Conservation (phyloP, 768 basidiomycete genomes). For the Coprinopsis marcescibilis region DNA sequence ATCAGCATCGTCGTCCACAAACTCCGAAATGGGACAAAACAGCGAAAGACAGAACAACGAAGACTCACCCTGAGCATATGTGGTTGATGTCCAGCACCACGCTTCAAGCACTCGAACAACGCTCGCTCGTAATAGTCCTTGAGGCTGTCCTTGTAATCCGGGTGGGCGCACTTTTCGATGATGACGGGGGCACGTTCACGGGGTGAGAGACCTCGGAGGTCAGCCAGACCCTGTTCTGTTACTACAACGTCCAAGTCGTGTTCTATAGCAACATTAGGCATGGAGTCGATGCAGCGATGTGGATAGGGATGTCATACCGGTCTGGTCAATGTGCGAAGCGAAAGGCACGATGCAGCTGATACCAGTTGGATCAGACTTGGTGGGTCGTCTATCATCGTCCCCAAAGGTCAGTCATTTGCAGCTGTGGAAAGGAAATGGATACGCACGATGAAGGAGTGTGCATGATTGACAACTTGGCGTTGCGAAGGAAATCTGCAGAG, state of each 20-base stretch:
- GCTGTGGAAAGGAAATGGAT: not conserved
- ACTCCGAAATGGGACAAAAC: not conserved
- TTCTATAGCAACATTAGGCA: conserved; percentile 22
- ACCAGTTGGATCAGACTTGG: conserved; percentile 42
- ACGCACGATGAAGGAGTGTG: conserved; percentile 39
- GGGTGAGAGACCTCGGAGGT: conserved; percentile 40
- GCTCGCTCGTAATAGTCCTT: conserved; percentile 41
- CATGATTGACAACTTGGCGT: conserved; percentile 47
- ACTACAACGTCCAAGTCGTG: conserved; percentile 44
- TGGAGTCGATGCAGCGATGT: not conserved
- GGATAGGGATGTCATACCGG: conserved; percentile 24
- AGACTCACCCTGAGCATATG: conserved; percentile 39
- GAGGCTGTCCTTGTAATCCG: conserved; percentile 37
- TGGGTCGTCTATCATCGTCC: conserved; percentile 28
- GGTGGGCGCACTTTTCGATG: conserved; percentile 44
- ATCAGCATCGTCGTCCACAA: no score
- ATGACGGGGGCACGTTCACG: conserved; percentile 41
- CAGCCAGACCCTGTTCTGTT: conserved; percentile 45
- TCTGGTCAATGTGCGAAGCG: conserved; percentile 42
- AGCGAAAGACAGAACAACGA: not conserved
- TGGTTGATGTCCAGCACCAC: conserved; percentile 41
- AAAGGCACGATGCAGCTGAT: conserved; percentile 48
- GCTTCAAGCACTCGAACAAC: conserved; percentile 36
- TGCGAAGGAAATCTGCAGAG: conserved; percentile 43
- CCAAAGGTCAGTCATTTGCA: not conserved